Conservation (phyloP, 2,329 filamentous ascomycete genomes). For the Ophiostoma montium region DNA sequence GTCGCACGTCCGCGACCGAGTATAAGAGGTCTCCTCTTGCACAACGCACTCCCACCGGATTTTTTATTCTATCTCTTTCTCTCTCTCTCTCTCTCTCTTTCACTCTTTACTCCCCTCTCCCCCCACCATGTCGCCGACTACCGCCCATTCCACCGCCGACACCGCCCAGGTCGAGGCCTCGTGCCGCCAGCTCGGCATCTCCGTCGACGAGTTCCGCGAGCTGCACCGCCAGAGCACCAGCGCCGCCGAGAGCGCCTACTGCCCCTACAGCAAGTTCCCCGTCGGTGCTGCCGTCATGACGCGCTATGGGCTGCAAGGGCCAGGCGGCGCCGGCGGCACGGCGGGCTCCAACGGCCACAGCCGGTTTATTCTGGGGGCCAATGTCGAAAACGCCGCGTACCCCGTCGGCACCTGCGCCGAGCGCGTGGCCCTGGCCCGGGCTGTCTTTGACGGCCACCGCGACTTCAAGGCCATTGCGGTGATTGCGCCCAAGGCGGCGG, state of each 20-base stretch:
- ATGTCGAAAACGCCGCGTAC: conserved; percentile 87
- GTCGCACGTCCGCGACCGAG: not conserved
- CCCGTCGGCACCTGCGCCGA: conserved; percentile 95
- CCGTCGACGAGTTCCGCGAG: conserved; percentile 45
- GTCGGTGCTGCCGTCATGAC: conserved; percentile 73
- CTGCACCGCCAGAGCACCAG: conserved; percentile 49
- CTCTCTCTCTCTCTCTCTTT: not conserved
- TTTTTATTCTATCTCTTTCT: not conserved
- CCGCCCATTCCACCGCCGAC: conserved; percentile 16
- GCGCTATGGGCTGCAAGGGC: conserved; percentile 14
- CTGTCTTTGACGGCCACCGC: conserved; percentile 46
- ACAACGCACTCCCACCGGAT: not conserved
- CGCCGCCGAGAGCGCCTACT: conserved; percentile 72
- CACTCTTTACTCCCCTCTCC: not conserved
- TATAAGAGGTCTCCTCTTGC: too few species aligned
- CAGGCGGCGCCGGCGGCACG: not conserved
- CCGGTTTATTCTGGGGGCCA: conserved; percentile 54
- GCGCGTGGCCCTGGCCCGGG: conserved; percentile 72
- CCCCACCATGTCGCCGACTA: conserved; percentile 4
- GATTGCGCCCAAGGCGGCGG: conserved; percentile 53
- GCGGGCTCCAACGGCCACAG: conserved; percentile 11
- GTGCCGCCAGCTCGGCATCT: conserved; percentile 35
- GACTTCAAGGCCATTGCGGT: conserved; percentile 71
- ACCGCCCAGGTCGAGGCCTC: conserved; percentile 16
- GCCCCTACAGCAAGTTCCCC: conserved; percentile 84